Conservation (phyloP, 257 asterid genomes). For the Penstemon davidsonii region DNA sequence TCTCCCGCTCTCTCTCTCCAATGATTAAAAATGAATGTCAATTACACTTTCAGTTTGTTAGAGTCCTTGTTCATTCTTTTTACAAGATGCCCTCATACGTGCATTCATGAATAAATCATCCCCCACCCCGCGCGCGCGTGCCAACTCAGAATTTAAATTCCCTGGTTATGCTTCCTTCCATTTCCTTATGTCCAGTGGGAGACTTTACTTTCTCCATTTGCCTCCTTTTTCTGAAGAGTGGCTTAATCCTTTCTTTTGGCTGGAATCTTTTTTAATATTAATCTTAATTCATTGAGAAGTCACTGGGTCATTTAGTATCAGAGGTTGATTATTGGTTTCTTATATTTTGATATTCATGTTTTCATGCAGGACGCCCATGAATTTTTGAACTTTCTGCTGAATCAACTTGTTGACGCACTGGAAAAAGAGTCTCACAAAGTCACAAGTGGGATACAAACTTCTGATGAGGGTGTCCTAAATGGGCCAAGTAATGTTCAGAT, state of each 20-base stretch:
- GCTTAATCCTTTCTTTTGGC: not conserved
- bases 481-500: slow-evolving; percentile 50
- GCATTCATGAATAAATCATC: not conserved
- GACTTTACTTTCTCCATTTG: slow-evolving; percentile 5
- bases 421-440: slow-evolving; percentile 73
- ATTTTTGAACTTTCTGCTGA: slow-evolving; percentile 77
- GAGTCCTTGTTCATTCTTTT: not conserved
- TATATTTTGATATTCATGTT: slow-evolving; percentile 11
- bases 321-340: slow-evolving; percentile 9
- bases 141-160: slow-evolving; percentile 2
- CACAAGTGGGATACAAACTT: slow-evolving; percentile 35
- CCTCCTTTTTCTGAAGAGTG: not conserved
- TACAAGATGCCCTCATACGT: slow-evolving; percentile 11
- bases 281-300: slow-evolving; percentile 1
- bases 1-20: no score
- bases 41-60: no score
- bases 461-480: slow-evolving; percentile 42
- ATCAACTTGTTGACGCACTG: slow-evolving; percentile 82
- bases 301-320: not conserved
- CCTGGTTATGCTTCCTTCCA: slow-evolving; percentile 1
- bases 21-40: no score
- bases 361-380: slow-evolving; percentile 86
- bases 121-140: not conserved
- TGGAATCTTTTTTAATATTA: not conserved
- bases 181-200: not conserved